Evolutionary conservation across 108 stramenopile species (phyloP).

Genomic region (Nitzschia sp.): DNA sequence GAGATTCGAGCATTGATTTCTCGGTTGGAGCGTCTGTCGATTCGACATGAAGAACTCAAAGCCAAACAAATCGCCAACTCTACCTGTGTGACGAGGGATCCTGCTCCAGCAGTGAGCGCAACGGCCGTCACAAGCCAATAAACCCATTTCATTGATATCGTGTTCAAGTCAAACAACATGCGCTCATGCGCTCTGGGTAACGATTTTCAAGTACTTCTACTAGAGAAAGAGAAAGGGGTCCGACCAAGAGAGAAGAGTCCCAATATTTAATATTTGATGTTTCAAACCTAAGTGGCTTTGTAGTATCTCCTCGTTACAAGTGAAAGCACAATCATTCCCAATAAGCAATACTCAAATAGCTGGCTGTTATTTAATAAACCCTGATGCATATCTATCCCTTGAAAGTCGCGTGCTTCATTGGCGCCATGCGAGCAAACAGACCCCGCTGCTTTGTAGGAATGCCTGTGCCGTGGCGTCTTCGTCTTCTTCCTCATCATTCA

Average conservation of each 20-base stretch:
- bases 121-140: background rate
- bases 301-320: background rate
- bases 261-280: background rate
- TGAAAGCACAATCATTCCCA: too few relatives aligned
- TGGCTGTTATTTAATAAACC: too few relatives aligned
- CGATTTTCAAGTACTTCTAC: background rate
- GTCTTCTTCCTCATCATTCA: slow-evolving; percentile 5
- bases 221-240: background rate
- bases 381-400: too few relatives aligned
- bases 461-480: background rate
- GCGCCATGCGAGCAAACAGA: background rate
- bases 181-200: background rate
- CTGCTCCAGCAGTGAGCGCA: background rate
- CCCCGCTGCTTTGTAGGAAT: background rate
- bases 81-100: too few relatives aligned
- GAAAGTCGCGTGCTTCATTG: slow-evolving; percentile 3
- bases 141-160: background rate
- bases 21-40: slow-evolving; percentile 6
- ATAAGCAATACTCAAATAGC: too few relatives aligned
- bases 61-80: too few relatives aligned
- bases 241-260: background rate
- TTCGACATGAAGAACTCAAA: slow-evolving; percentile 1
- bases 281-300: background rate
- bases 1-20: background rate
- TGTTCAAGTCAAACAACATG: background rate